Base-by-base conservation (phyloP, 2,329 filamentous ascomycete species). In the Rhexocercosporidium sp. region DNA sequence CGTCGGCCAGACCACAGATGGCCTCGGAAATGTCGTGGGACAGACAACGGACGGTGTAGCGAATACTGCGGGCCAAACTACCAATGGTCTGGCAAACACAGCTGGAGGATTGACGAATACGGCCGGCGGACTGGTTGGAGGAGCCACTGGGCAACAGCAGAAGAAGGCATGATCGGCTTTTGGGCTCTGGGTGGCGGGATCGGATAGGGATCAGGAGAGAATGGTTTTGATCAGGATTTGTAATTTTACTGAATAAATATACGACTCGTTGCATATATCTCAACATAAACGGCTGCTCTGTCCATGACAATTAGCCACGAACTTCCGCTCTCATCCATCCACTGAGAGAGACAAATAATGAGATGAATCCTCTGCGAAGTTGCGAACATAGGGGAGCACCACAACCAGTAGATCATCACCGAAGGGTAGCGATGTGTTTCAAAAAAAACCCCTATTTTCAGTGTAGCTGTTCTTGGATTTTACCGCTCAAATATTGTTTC, bases 21-120 rank as follows among this genome's bases (percentile, higher is more conserved):
- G 78, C n/a, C 72, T 75, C 1, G 77, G 78, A 1, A 75, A 78
- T 34, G 71, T 75, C 1, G 76, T 75, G 8, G 77, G 78, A 5
- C 67, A 74, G n/a, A 74, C 74, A 7, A 76, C 70, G 0, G 34
- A 71, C 12, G 69, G 72, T 0, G 69, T 74, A 6, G 74, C 49
- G 4, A 59, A 74, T 34, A 65, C 69, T 5, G 70, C 67, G 3
- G 73, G 73, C 0, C 37, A 69, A 11, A 69, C 69, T 1, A 75
- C 73, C 0, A 25, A 73, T 22, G 68, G 69, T 20, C 70, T 70
- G 7, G 70, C 66, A 1, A 67, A 70, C 8, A 54, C 66, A 1
- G 68, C 65, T 3, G 71, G 68, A 18, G 44, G 44, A n/a, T 68
- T 66, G 25, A 69, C 70, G 4, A 51, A 62, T 22, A 37, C 59